Evolutionary conservation across 805 yeast species (phyloP), one percentile per base, ranked within the genome.

Genomic region (Brettanomyces bruxellensis): DNA sequence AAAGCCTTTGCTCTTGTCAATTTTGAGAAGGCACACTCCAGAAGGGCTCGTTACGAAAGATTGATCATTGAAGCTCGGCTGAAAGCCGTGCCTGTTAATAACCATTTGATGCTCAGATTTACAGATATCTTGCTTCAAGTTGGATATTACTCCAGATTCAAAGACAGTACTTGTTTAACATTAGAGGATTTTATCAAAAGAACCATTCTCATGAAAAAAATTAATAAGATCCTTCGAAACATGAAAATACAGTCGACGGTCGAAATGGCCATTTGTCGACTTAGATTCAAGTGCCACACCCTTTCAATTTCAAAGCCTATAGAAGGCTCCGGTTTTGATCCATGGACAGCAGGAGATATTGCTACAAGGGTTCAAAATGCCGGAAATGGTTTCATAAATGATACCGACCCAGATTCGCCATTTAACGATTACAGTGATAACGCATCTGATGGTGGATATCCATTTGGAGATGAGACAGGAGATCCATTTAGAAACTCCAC

Each of bases 121-220:
- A 71, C 76, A 12, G 69, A 79, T 44, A 58, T 87, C 14, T 61
- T 90, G 36, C 63, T 78, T 30, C 81, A 78, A 53, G 69, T 89
- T 36, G 95, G 96, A 0, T 69, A 86, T 41, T 88, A 87, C 63
- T 77, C 84, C 3, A 71, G 81, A 40, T 86, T 88, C 66, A 83
- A 86, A 52, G 82, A 86, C 22, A 79, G 83, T 43, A 81, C 81
- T 51, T 86, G 95, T 61, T 69, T 87, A 51, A 82, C 82, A 43
- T 70, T 85, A 58, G 81, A 79, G 51, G 88, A 84, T 51, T 84
- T 77, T 58, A 71, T 85, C 52, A 83, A 81, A 46, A 66, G 86
- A 49, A 66, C 83, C 40, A 73, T 81, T 47, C 65, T 79, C 22
- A 58, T 76, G 39, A 79, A 78, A 53, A 78, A 75, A 51, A 75